These are phyloP conservation scores for Pichia sp. DNA, from an alignment of 1,139 yeast species.

Conservation along the genomic window DNA sequence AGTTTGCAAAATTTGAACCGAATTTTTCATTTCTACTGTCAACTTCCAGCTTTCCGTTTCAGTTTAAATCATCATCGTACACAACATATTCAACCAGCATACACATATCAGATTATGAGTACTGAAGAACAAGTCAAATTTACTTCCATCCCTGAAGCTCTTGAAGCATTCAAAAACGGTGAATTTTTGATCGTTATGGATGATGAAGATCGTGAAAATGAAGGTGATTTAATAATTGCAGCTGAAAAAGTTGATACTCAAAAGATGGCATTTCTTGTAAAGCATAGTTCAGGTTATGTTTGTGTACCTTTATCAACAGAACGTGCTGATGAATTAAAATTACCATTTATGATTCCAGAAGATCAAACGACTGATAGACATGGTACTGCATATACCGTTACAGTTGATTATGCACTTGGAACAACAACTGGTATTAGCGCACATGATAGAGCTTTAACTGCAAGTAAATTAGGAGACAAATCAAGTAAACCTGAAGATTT, in stretches of 20 bases:
- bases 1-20: too few species aligned
- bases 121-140: constrained; percentile 29
- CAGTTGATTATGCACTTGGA: constrained; percentile 77
- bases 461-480: constrained; percentile 61
- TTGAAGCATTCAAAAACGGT: constrained; percentile 77
- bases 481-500: constrained; percentile 55
- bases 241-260: constrained; percentile 75
- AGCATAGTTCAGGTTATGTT: constrained; percentile 85
- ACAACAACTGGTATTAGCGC: constrained; percentile 99
- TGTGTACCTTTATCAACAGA: constrained; percentile 82
- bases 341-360: constrained; percentile 67
- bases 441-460: constrained; percentile 85
- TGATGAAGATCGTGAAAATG: constrained; percentile 93
- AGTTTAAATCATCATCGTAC: too few species aligned
- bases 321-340: constrained; percentile 71
- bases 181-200: constrained; percentile 93
- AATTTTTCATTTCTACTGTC: too few species aligned
- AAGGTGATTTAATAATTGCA: constrained; percentile 93
- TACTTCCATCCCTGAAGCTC: constrained; percentile 62
- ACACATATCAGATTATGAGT: too few species aligned
- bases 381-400: constrained; percentile 94
- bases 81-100: too few species aligned
- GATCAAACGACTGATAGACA: constrained; percentile 68
- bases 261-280: constrained; percentile 91
- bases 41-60: too few species aligned